Evolutionary conservation across 129 eudicot species (phyloP), one percentile per base, ranked within the genome.

Genomic region (Pittosporum tobira): DNA sequence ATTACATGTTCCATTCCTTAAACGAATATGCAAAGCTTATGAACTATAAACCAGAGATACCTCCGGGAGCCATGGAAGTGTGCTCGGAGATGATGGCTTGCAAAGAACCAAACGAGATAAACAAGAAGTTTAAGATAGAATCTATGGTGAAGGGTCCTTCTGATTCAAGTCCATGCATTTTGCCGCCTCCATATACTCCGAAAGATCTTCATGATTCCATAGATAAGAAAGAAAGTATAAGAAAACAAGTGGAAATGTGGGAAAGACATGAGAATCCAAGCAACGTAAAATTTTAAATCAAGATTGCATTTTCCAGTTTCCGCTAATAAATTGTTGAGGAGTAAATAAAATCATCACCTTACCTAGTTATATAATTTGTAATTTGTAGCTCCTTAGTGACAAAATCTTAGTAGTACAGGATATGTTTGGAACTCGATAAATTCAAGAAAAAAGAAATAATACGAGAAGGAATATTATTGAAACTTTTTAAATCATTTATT

Each of bases 1-100:
- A 81, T 37, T 81, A 81, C 71, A 81, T 77, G 88, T 75, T 66
- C 59, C 81, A 77, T 64, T 67, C 75, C 4, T 45, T 81, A 25
- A 53, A 61, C 27, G 84, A 74, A 67, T 81, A 77, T 51, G 66
- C 76, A 1, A 81, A 81, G 53, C 81, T 81, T 44, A 59, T 81
- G 30, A 81, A 71, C 61, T 81, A 77, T 49, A 73, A 56, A 50
- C 84, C 88, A 8, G 4, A 25, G 15, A 21, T 81, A 38, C 77
- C 88, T 11, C 37, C 60, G 31, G 70, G 70, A 57, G 88, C 84
- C 3, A 54, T 57, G 0, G 84, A 81, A 56, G 72, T 81, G 24
- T 81, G 88, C 63, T 64, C 75, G 0, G 74, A 69, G 45, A 37
- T 68, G 23, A n/a, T 69, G 62, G 54, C 56, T 28, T 77, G 81